Conservation (phyloP, 805 yeast species). For the Yarrowia sp. region DNA sequence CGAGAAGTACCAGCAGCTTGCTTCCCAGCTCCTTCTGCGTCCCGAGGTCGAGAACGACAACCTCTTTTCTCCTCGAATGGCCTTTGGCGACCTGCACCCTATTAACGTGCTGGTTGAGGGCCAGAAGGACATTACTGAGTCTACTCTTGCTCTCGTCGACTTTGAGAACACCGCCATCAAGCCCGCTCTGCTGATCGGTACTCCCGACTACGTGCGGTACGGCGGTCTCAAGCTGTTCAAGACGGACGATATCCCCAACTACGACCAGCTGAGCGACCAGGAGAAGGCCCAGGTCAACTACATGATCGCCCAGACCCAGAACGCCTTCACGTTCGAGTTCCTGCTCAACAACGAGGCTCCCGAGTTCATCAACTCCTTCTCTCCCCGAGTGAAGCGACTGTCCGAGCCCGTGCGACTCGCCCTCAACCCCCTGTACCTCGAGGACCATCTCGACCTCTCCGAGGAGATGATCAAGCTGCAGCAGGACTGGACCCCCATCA, state of each 20-base stretch:
- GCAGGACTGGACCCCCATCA: conserved; percentile 46
- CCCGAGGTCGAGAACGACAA: conserved; percentile 56
- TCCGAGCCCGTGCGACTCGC: conserved; percentile 50
- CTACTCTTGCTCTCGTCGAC: conserved; percentile 64
- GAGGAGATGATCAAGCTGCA: conserved; percentile 47
- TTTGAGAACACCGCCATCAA: conserved; percentile 81
- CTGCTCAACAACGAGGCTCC: conserved; percentile 68
- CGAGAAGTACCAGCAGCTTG: conserved; percentile 62
- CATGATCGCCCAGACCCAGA: conserved; percentile 88
- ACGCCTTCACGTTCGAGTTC: conserved; percentile 87
- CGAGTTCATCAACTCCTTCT: conserved; percentile 73
- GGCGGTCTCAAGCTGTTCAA: conserved; percentile 87
- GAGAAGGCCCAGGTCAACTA: conserved; percentile 83
- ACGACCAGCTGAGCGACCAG: conserved; percentile 66
- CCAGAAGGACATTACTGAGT: conserved; percentile 48
- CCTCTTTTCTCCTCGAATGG: conserved; percentile 74
- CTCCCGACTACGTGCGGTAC: conserved; percentile 86
- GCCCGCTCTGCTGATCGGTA: conserved; percentile 78
- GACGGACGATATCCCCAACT: conserved; percentile 76
- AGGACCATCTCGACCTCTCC: conserved; percentile 47
- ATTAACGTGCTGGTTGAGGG: conserved; percentile 73
- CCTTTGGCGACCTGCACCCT: conserved; percentile 88
- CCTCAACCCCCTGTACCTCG: conserved; percentile 43
- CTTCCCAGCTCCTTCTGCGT: conserved; percentile 62
- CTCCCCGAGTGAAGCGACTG: conserved; percentile 71